These are phyloP conservation scores for Xylaria curta DNA, from an alignment of 495 filamentous ascomycete genomes.

Conservation along the genomic window DNA sequence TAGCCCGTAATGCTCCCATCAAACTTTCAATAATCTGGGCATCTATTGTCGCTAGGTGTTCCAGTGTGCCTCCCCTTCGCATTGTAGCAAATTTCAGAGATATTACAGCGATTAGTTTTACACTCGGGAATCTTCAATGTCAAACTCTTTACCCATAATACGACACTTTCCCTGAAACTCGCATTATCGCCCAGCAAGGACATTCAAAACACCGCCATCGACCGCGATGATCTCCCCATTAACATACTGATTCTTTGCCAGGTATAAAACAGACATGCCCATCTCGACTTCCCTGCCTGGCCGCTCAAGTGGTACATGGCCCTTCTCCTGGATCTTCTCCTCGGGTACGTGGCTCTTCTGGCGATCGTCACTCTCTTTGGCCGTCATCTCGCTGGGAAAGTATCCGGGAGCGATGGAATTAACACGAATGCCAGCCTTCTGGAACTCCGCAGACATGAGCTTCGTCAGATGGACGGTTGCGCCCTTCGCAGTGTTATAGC, in stretches of 20 bases:
- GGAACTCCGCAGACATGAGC: conserved; percentile 59
- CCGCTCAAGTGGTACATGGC: conserved; percentile 57
- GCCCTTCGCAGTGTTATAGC: conserved; percentile 68
- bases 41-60: neutral
- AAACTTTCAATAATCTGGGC: neutral
- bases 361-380: conserved; percentile 58
- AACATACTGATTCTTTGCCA: conserved; percentile 65
- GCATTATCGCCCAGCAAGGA: conserved; percentile 36
- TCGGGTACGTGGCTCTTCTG: conserved; percentile 60
- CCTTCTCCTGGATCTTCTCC: conserved; percentile 60
- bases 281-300: conserved; percentile 63
- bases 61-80: neutral
- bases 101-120: neutral
- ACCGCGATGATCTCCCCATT: conserved; percentile 67
- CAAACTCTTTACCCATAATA: neutral
- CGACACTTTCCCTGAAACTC: neutral
- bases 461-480: conserved; percentile 67
- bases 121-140: neutral
- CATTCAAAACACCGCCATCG: conserved; percentile 62
- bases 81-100: neutral
- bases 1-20: neutral
- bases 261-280: conserved; percentile 60
- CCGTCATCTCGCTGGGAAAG: conserved; percentile 70
- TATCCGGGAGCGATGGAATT: conserved; percentile 72
- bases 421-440: conserved; percentile 60